phyloP scores from a whole-genome alignment of 495 filamentous ascomycete species.

The Xylaria nigripes region DNA sequence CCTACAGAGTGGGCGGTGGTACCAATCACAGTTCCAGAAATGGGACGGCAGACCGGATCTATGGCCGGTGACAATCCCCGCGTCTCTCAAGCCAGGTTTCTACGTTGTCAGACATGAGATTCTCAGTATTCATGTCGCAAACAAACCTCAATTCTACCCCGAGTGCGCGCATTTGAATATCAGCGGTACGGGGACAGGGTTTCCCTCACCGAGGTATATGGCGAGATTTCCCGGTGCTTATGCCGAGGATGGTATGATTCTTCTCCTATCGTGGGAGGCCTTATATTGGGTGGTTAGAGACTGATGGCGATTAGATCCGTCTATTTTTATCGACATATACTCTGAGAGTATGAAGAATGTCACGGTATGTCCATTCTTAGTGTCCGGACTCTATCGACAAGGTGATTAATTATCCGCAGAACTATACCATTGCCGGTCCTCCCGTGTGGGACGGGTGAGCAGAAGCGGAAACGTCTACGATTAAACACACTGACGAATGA shows the following conservation, averaged over 20 bases:
- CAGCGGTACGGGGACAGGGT: slow-evolving; percentile 31
- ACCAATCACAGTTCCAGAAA: slow-evolving; percentile 41
- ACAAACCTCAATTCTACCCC: slow-evolving; percentile 48
- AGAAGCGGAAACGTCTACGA: background rate
- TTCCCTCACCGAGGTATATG: slow-evolving; percentile 35
- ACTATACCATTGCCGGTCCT: slow-evolving; percentile 37
- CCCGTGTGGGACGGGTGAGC: slow-evolving; percentile 39
- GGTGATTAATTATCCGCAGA: slow-evolving; percentile 16
- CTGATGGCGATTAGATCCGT: slow-evolving; percentile 32
- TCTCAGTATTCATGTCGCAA: slow-evolving; percentile 44
- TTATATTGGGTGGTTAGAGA: background rate
- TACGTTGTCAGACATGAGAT: slow-evolving; percentile 51
- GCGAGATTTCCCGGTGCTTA: slow-evolving; percentile 46
- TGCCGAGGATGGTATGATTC: slow-evolving; percentile 32
- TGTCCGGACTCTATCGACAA: too few relatives aligned
- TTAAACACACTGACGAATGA: background rate
- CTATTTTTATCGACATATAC: slow-evolving; percentile 46
- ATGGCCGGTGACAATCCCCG: slow-evolving; percentile 45
- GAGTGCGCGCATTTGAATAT: slow-evolving; percentile 49
- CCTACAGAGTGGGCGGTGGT: slow-evolving; percentile 45
- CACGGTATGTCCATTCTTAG: slow-evolving; percentile 25
- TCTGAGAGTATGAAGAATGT: slow-evolving; percentile 23
- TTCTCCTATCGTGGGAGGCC: background rate
- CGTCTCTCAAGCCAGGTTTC: slow-evolving; percentile 36
- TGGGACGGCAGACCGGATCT: slow-evolving; percentile 36